These are phyloP conservation scores for Eutypella sp. DNA, from an alignment of 2,329 filamentous ascomycete species.

Conservation along the genomic window DNA sequence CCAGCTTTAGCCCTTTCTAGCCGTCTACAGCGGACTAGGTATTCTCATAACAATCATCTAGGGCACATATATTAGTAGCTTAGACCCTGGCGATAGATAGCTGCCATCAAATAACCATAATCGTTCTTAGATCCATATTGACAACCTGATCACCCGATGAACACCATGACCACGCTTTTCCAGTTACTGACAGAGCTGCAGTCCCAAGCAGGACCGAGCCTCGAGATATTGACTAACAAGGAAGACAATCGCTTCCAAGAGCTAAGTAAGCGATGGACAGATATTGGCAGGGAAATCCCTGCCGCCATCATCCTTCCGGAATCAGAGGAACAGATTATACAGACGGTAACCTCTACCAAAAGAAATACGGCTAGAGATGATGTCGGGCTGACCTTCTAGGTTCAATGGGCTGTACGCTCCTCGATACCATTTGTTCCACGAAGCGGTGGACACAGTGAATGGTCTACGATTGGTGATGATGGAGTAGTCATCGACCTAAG, in stretches of 20 bases:
- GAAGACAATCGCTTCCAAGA: not conserved
- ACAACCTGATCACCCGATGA: too few species aligned
- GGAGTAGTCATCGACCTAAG: slow-evolving; percentile 13
- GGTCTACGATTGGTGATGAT: slow-evolving; percentile 10
- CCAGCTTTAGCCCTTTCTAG: too few species aligned
- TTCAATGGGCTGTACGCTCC: not conserved
- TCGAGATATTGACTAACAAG: not conserved
- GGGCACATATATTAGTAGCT: too few species aligned
- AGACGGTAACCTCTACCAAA: not conserved
- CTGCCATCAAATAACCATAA: too few species aligned
- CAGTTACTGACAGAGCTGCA: not conserved
- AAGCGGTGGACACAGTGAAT: slow-evolving; percentile 10
- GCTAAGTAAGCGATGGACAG: not conserved
- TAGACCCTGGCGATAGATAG: too few species aligned
- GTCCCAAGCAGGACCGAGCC: not conserved
- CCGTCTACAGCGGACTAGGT: too few species aligned
- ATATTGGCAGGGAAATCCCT: not conserved
- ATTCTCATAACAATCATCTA: too few species aligned
- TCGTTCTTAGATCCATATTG: too few species aligned
- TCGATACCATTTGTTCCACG: slow-evolving; percentile 9
- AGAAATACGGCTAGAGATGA: not conserved
- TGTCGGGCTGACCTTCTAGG: not conserved
- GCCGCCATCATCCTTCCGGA: not conserved
- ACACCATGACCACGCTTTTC: not conserved
- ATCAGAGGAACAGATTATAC: not conserved